phyloP scores from a whole-genome alignment of 2,329 filamentous ascomycete species.

The Trichoderma simmonsii region DNA sequence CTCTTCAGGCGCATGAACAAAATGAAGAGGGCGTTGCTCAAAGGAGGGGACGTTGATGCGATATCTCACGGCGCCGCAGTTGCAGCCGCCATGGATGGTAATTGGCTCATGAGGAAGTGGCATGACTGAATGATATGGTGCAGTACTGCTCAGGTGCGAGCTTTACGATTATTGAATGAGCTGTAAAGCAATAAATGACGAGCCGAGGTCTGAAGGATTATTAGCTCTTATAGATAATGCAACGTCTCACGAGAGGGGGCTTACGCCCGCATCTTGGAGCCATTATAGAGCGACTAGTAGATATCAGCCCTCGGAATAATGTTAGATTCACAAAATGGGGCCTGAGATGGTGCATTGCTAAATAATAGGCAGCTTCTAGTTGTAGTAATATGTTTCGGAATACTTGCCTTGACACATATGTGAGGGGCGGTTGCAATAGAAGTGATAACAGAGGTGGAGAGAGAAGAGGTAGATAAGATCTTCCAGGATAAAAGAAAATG shows the following conservation, averaged over 20 bases:
- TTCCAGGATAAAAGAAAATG: not conserved
- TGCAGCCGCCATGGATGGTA: not conserved
- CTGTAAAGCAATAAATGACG: not conserved
- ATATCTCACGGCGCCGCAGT: not conserved
- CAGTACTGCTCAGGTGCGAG: not conserved
- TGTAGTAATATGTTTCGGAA: not conserved
- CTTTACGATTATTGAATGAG: not conserved
- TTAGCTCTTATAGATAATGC: not conserved
- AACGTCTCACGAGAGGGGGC: not conserved
- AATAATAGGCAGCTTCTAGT: not conserved
- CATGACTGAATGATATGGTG: not conserved
- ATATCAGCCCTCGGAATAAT: not conserved
- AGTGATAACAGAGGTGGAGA: not conserved
- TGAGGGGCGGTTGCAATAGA: no score
- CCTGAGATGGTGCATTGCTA: not conserved
- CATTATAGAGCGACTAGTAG: not conserved
- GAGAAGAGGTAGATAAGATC: not conserved
- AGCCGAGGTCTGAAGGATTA: not conserved
- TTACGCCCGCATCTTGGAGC: not conserved
- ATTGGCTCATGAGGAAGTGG: not conserved
- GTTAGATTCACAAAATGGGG: not conserved
- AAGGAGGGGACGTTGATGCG: not conserved
- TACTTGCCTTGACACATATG: not conserved
- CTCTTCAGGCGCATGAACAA: not conserved
- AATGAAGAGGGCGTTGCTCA: not conserved